Evolutionary conservation across 2,329 filamentous ascomycete species (phyloP).

Genomic region (Cladorrhinum sp.): DNA sequence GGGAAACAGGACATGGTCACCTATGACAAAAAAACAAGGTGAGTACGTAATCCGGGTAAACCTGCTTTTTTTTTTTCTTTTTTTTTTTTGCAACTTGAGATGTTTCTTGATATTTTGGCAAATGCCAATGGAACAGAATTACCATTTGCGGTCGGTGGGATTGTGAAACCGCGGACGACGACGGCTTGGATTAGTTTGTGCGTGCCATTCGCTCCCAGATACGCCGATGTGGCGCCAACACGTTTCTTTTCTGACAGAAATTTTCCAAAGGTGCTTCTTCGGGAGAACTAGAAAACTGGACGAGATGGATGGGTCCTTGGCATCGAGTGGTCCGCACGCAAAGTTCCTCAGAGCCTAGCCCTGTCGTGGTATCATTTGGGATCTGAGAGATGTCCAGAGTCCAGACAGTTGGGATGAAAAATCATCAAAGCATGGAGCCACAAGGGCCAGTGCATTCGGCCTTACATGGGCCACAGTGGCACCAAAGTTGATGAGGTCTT

Average conservation of each 20-base stretch:
- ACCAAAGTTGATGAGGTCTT: background rate
- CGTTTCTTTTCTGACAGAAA: background rate
- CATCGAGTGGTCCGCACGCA: background rate
- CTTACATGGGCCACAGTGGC: too few species aligned
- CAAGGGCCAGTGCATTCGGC: background rate
- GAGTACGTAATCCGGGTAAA: conserved; percentile 15
- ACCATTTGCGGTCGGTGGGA: conserved; percentile 11
- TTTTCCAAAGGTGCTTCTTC: background rate
- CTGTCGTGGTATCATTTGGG: background rate
- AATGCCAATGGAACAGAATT: conserved; percentile 1
- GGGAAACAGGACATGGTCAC: background rate
- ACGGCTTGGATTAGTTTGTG: background rate
- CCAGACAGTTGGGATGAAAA: too few species aligned
- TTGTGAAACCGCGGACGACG: conserved; percentile 13
- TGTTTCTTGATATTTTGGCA: conserved; percentile 11
- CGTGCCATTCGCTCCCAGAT: conserved; percentile 5
- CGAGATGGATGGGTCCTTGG: background rate
- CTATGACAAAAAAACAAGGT: background rate
- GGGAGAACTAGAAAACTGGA: background rate
- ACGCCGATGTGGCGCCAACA: conserved; percentile 5
- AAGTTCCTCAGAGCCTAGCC: background rate
- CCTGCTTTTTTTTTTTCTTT: too few species aligned
- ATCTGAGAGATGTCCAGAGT: too few species aligned
- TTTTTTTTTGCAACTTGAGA: conserved; percentile 12
- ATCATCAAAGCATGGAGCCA: too few species aligned